These are phyloP conservation scores for Clonostachys rhizophaga DNA, from an alignment of 2,329 filamentous ascomycete genomes.

Conservation along the genomic window DNA sequence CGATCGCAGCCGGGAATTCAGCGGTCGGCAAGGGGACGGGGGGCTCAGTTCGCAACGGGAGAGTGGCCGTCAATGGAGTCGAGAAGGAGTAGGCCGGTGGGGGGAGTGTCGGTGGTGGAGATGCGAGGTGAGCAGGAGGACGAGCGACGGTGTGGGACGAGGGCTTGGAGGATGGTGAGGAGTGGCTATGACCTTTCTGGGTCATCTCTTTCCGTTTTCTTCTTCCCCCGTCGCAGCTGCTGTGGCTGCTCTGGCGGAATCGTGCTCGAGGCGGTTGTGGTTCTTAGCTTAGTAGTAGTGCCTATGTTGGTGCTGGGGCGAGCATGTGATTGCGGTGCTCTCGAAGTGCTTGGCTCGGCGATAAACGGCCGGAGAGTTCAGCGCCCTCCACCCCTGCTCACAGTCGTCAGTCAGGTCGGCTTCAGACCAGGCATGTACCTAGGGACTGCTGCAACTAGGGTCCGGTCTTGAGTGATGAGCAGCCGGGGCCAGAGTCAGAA, in stretches of 20 bases:
- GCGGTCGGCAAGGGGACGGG: too few relatives aligned
- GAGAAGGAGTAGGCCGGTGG: not conserved
- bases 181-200: not conserved
- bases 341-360: constrained; percentile 2
- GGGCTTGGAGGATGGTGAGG: too few relatives aligned
- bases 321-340: constrained; percentile 36
- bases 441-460: too few relatives aligned
- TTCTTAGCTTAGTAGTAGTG: not conserved
- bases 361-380: not conserved
- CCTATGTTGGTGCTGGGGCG: constrained; percentile 8
- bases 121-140: not conserved
- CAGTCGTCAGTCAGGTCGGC: too few relatives aligned
- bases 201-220: not conserved
- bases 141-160: not conserved
- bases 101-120: not conserved
- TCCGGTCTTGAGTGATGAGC: too few relatives aligned
- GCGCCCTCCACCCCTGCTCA: too few relatives aligned
- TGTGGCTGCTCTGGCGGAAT: too few relatives aligned
- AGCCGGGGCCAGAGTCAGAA: too few relatives aligned
- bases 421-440: too few relatives aligned
- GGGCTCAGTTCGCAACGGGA: not conserved
- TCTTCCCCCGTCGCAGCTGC: not conserved
- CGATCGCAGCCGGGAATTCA: too few relatives aligned
- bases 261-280: too few relatives aligned
- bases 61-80: not conserved